Evolutionary conservation across 2,329 filamentous ascomycete genomes (phyloP).

Genomic region (Penicillium brevicompactum): DNA sequence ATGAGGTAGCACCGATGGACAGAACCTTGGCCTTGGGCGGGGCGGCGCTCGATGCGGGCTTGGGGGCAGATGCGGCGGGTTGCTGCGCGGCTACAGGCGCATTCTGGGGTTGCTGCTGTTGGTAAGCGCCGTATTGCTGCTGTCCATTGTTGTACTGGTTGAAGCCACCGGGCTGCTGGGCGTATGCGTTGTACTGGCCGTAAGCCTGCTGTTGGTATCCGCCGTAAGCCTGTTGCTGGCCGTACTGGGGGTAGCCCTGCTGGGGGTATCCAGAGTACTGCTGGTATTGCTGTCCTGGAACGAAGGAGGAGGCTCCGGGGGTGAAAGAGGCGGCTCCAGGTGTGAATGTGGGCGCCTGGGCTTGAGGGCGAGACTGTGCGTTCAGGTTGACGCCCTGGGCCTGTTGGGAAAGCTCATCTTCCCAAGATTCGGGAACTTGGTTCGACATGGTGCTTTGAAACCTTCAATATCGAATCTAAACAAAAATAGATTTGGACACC

Average conservation of each 20-base stretch:
- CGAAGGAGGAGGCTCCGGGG: slow-evolving; percentile 70
- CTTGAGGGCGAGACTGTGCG: slow-evolving; percentile 50
- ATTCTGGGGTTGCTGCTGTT: slow-evolving; percentile 50
- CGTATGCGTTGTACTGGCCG: slow-evolving; percentile 41
- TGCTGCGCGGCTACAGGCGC: slow-evolving; percentile 46
- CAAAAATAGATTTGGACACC: slow-evolving; percentile 23
- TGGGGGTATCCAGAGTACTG: slow-evolving; percentile 48
- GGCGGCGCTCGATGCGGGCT: slow-evolving; percentile 48
- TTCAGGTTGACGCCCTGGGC: slow-evolving; percentile 75
- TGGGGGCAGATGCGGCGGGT: slow-evolving; percentile 50
- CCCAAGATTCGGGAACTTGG: slow-evolving; percentile 80
- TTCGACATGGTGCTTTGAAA: slow-evolving; percentile 69
- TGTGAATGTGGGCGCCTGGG: slow-evolving; percentile 60
- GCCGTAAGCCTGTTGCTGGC: slow-evolving; percentile 25
- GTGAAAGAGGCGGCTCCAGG: slow-evolving; percentile 72
- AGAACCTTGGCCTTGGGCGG: slow-evolving; percentile 62
- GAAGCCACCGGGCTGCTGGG: slow-evolving; percentile 65
- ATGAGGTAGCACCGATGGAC: slow-evolving; percentile 57
- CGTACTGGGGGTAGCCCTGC: slow-evolving; percentile 43
- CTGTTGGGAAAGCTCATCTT: slow-evolving; percentile 83
- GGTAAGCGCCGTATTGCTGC: slow-evolving; percentile 66
- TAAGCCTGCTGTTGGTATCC: slow-evolving; percentile 44
- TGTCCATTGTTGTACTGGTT: slow-evolving; percentile 47
- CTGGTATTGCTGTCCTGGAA: slow-evolving; percentile 70
- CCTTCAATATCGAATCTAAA: slow-evolving; percentile 24